phyloP scores from a whole-genome alignment of 768 basidiomycete species.

The Boletus sp. region DNA sequence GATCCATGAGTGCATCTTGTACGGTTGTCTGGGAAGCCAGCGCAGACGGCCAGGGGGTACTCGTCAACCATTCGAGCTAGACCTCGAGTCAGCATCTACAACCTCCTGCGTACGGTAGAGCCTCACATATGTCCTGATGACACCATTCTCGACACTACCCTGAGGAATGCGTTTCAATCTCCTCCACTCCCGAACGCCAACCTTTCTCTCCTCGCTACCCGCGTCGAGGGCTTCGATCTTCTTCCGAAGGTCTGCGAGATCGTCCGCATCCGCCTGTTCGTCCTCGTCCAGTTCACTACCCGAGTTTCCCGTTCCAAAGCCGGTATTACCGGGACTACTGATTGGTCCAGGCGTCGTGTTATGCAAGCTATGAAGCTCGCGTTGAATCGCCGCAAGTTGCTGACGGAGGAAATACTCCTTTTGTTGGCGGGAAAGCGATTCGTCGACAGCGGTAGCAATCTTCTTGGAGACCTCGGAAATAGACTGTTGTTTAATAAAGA shows the following conservation, averaged over 20 bases:
- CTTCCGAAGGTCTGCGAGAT: conserved; percentile 67
- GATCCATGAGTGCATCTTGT: conserved; percentile 44
- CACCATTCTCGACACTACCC: conserved; percentile 88
- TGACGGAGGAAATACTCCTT: conserved; percentile 86
- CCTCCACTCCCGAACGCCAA: conserved; percentile 80
- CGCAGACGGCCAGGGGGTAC: conserved; percentile 75
- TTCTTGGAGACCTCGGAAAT: conserved; percentile 81
- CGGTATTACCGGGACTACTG: conserved; percentile 11
- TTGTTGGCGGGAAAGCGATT: conserved; percentile 84
- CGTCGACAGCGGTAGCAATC: conserved; percentile 77
- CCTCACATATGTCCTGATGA: conserved; percentile 79
- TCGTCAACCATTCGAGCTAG: conserved; percentile 83
- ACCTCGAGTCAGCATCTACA: conserved; percentile 9
- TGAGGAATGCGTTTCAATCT: conserved; percentile 84
- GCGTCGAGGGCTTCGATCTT: conserved; percentile 73
- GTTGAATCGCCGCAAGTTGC: conserved; percentile 77
- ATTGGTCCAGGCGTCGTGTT: conserved; percentile 27
- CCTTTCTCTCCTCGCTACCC: conserved; percentile 78
- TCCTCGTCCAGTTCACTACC: conserved; percentile 67
- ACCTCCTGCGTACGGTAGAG: background rate
- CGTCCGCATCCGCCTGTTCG: conserved; percentile 79
- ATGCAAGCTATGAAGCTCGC: conserved; percentile 64
- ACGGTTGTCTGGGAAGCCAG: conserved; percentile 19
- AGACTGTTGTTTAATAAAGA: conserved; percentile 73
- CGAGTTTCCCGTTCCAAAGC: conserved; percentile 26